Evolutionary conservation across 345 rosid genomes (phyloP), one percentile per base, ranked within the genome.

Genomic region (Passiflora organensis): DNA sequence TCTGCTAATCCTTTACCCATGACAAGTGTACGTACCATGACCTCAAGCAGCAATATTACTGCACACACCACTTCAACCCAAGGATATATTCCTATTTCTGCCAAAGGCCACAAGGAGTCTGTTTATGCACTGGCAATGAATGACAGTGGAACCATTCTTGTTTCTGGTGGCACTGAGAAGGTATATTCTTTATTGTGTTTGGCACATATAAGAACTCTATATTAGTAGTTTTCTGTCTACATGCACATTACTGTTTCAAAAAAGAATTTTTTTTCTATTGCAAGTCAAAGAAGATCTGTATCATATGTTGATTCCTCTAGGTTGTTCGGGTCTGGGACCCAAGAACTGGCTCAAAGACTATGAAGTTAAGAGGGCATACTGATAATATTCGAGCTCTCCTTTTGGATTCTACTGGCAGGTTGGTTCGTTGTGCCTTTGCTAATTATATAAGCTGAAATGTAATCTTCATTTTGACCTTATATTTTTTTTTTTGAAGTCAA

Each of bases 281-380:
- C 8, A 36, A 42, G 25, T 22, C 20, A 48, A 25, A 13, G 8
- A n/a, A 10, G 12, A 2, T 55, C 42, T 36, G 10, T 60, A 16
- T 45, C 12, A 1, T 47, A 46, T n/a, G 37, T 53, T 51, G 11
- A 17, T 69, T 62, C 53, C 45, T 73, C 37, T 56, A 94, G 99
- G 99, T 89, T 63, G 89, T 94, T 69, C 97, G 99, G 34, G 96
- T 89, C 66, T 94, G 99, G 99, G 99, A 94, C 70, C 95, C 99
- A 43, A 82, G 99, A 65, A 82, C 85, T 71, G 97, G 97, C 67
- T 82, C 88, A 38, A 94, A 94, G 78, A 83, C 84, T 63, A 87
- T 89, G 97, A 94, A 94, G 78, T 70, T 94, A 60, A 83, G 85
- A 74, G 97, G 99, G 72, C 99, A 94, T 64, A 85, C 88, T 6